phyloP scores from a whole-genome alignment of 129 eudicot genomes.

The Deinandra increscens region DNA sequence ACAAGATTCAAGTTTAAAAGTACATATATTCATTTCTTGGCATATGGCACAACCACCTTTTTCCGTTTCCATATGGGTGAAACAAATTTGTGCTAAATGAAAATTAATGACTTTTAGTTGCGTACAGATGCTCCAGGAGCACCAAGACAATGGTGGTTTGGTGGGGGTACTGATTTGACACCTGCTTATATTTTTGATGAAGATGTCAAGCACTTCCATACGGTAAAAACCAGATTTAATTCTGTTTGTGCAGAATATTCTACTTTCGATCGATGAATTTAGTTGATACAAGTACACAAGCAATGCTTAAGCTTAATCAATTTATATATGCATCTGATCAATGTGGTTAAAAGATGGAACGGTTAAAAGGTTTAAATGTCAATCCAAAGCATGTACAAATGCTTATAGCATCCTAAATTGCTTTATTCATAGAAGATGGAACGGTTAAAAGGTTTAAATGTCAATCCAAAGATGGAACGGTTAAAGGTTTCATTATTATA shows the following conservation, averaged over 20 bases:
- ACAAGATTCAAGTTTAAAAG: neutral
- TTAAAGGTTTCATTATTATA: neutral
- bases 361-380: constrained; percentile 1
- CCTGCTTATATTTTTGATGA: constrained; percentile 97
- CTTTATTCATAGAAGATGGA: neutral
- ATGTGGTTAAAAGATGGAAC: neutral
- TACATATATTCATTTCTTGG: neutral
- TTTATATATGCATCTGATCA: constrained; percentile 1
- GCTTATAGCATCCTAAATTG: neutral
- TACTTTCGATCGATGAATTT: neutral
- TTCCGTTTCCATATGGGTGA: neutral
- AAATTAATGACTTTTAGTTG: constrained; percentile 1
- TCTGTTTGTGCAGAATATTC: neutral
- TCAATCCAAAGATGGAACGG: neutral
- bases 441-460: no score
- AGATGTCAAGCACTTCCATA: constrained; percentile 92
- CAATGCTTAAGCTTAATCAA: neutral
- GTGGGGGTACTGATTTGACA: constrained; percentile 98
- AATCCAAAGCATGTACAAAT: neutral
- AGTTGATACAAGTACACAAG: neutral
- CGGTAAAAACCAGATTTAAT: constrained; percentile 36
- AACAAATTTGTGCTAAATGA: neutral
- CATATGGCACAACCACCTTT: neutral
- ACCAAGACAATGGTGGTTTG: constrained; percentile 99
- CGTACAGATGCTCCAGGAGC: constrained; percentile 95